Base-by-base conservation (phyloP, 2,329 filamentous ascomycete species). In the Penicillium digitatum region DNA sequence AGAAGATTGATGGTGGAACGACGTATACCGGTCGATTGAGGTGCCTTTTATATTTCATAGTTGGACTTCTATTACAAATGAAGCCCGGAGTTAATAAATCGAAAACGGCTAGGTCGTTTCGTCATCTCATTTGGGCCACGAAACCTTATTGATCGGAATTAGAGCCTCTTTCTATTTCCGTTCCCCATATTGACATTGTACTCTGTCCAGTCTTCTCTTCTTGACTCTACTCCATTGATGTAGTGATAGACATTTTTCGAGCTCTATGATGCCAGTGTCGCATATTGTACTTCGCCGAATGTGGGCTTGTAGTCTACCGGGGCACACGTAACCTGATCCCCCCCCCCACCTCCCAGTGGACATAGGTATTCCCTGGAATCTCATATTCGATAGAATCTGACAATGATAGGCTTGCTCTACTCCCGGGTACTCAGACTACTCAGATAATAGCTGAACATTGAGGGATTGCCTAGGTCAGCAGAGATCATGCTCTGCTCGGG, bases 21-120 rank as follows among this genome's bases (percentile, higher is more conserved):
- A 11, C 7, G 18, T n/a, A n/a, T 46, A 35, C 24, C 27, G 14
- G 20, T 32, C 14, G 20, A 3, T 37, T 14, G 37, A 16, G 10
- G 22, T 18, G 3, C 39, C 35, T 8, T 40, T 27, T n/a, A n/a
- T n/a, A n/a, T n/a, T n/a, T 52, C 52, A 55, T 55, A 55, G 9
- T 12, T 29, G 4, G n/a, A 18, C 14, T 10, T 35, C 18, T 22
- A 10, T 26, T 24, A 22, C n/a, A 24, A 8, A 22, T 47, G 12
- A 10, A 20, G n/a, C 20, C 18, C 52, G 52, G 52, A 54, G 45
- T 50, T 54, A 54, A 44, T 8, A 7, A 9, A 6, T 12, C 18
- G 32, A 5, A 5, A 44, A 16, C 24, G 5, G 5, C 9, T 35
- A 9, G 2, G 7, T 16, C 20, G 2, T 31, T 16, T n/a, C 3